Conservation (phyloP, 495 filamentous ascomycete species). For the Chaetomium tenue region DNA sequence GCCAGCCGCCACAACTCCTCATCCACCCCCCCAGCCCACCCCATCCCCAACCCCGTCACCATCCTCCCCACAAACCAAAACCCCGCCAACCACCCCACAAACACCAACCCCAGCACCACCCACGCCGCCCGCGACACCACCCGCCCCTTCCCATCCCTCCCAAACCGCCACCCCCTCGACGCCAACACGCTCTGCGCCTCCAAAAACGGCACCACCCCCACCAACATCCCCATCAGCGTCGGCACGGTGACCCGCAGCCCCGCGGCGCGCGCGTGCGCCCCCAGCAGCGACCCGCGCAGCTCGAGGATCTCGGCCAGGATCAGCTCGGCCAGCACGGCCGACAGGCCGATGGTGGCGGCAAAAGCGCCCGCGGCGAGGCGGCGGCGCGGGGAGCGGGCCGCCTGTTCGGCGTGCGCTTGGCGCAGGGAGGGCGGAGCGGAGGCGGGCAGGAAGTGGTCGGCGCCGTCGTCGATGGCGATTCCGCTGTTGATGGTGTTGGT, state of each 20-base stretch:
- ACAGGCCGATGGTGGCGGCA: slow-evolving; percentile 67
- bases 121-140: slow-evolving; percentile 52
- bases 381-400: slow-evolving; percentile 45
- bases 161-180: slow-evolving; percentile 55
- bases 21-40: slow-evolving; percentile 11
- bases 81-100: slow-evolving; percentile 59
- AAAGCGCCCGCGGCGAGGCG: slow-evolving; percentile 62
- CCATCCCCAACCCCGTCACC: slow-evolving; percentile 53
- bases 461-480: slow-evolving; percentile 37
- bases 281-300: slow-evolving; percentile 53
- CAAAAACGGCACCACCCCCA: slow-evolving; percentile 67
- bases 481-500: too few species aligned
- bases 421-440: slow-evolving; percentile 50
- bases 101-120: slow-evolving; percentile 56
- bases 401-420: slow-evolving; percentile 52
- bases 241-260: slow-evolving; percentile 65
- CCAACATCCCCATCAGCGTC: slow-evolving; percentile 61
- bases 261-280: slow-evolving; percentile 57
- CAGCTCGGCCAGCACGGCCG: slow-evolving; percentile 69
- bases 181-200: slow-evolving; percentile 66
- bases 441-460: slow-evolving; percentile 54
- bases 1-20: slow-evolving; percentile 14
- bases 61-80: slow-evolving; percentile 75
- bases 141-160: slow-evolving; percentile 46
- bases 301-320: slow-evolving; percentile 80